Conservation (phyloP, 2,329 filamentous ascomycete genomes). For the Claviceps africana region DNA sequence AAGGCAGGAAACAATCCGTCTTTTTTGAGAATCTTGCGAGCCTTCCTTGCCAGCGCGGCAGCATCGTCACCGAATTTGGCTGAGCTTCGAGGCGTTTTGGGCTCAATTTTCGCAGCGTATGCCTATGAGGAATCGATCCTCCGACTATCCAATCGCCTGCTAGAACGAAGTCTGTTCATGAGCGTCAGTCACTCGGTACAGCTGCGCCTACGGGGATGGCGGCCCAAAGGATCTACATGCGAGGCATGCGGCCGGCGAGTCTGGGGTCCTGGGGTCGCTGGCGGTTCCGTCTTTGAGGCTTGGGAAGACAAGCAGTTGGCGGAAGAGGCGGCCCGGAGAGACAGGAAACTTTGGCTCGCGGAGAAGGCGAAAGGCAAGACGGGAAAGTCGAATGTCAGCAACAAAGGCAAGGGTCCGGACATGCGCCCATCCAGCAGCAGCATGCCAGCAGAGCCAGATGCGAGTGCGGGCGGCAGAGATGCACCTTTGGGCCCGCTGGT, state of each 20-base stretch:
- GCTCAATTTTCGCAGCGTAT: conserved; percentile 88
- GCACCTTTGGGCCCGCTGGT: conserved; percentile 50
- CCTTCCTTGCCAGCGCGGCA: conserved; percentile 74
- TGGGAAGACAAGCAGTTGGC: conserved; percentile 54
- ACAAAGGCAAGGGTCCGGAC: conserved; percentile 30
- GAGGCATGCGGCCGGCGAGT: conserved; percentile 70
- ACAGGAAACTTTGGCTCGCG: conserved; percentile 23
- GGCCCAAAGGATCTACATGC: conserved; percentile 73
- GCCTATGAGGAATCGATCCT: conserved; percentile 89
- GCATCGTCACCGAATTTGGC: conserved; percentile 71
- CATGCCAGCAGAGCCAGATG: conserved; percentile 22
- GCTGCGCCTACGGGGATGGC: conserved; percentile 75
- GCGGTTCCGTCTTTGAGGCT: conserved; percentile 60
- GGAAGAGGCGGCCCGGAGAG: conserved; percentile 32
- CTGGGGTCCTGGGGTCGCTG: conserved; percentile 74
- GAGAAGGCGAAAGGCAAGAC: conserved; percentile 25
- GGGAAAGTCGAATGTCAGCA: conserved; percentile 20
- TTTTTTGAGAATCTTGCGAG: conserved; percentile 77
- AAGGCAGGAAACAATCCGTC: conserved; percentile 46
- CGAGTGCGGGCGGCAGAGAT: conserved; percentile 16
- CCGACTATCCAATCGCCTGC: conserved; percentile 66
- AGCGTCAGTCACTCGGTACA: conserved; percentile 62
- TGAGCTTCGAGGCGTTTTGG: conserved; percentile 71
- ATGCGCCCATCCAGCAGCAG: conserved; percentile 29
- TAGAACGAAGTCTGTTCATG: conserved; percentile 80